These are phyloP conservation scores for Auricularia sp. DNA, from an alignment of 768 basidiomycete genomes.

Conservation along the genomic window DNA sequence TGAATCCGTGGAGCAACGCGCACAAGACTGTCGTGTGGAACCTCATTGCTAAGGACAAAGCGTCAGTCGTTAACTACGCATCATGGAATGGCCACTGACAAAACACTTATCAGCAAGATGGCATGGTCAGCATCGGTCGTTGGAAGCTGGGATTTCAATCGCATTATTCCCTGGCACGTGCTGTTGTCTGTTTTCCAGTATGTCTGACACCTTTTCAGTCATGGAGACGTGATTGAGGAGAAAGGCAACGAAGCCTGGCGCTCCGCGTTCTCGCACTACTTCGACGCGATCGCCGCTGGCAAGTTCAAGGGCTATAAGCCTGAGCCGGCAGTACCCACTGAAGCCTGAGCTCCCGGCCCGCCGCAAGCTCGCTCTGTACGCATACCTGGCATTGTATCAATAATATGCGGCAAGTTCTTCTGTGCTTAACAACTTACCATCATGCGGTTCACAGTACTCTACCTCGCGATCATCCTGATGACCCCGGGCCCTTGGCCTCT, in stretches of 20 bases:
- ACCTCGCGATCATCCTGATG: too few relatives aligned
- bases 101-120: neutral
- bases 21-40: conserved; percentile 2
- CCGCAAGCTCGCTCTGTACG: too few relatives aligned
- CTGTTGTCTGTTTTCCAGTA: conserved; percentile 10
- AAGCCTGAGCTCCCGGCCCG: too few relatives aligned
- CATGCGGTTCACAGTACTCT: too few relatives aligned
- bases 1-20: conserved; percentile 19
- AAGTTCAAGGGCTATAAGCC: neutral
- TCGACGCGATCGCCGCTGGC: neutral
- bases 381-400: too few relatives aligned
- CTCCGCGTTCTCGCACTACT: conserved; percentile 23
- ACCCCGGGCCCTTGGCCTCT: too few relatives aligned
- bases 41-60: conserved; percentile 19
- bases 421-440: too few relatives aligned
- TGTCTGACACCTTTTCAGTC: conserved; percentile 14
- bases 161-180: conserved; percentile 67
- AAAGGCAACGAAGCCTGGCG: conserved; percentile 49
- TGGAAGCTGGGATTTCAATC: conserved; percentile 60
- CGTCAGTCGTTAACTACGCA: conserved; percentile 15
- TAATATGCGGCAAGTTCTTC: too few relatives aligned
- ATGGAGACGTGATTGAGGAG: conserved; percentile 52
- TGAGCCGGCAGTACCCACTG: neutral
- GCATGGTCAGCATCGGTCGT: conserved; percentile 24
- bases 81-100: neutral